Percentiles rank a stretch among this genome's conserved stretches.
Evolutionary conservation across 2,329 filamentous ascomycete species (phyloP).

Genomic region (Monosporascus sp.): DNA sequence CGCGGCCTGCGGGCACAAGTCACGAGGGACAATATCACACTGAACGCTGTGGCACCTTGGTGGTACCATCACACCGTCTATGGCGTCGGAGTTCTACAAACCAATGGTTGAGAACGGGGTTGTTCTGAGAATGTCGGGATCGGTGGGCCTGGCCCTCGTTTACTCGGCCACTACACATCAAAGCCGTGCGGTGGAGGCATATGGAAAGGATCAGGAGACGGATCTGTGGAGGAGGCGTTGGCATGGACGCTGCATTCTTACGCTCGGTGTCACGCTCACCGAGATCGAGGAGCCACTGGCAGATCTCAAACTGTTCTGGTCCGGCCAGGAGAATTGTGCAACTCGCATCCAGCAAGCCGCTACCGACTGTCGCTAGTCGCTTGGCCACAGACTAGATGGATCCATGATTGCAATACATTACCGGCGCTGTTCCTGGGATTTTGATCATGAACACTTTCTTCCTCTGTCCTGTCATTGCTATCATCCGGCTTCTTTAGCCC

Average conservation of each 20-base stretch:
- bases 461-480: no score
- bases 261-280: slow-evolving; percentile 29
- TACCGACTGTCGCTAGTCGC: slow-evolving; percentile 19
- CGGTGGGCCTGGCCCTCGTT: slow-evolving; percentile 30
- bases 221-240: slow-evolving; percentile 17
- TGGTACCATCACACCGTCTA: slow-evolving; percentile 27
- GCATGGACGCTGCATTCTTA: slow-evolving; percentile 31
- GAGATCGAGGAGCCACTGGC: slow-evolving; percentile 28
- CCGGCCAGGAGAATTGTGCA: slow-evolving; percentile 25
- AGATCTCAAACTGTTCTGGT: slow-evolving; percentile 22
- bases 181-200: slow-evolving; percentile 24
- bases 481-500: no score
- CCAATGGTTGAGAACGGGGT: slow-evolving; percentile 26
- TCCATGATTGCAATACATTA: no score
- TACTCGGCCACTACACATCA: slow-evolving; percentile 32
- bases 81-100: slow-evolving; percentile 25
- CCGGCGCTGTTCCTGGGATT: no score
- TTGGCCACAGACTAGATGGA: no score
- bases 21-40: no score
- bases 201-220: slow-evolving; percentile 28
- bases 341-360: slow-evolving; percentile 22
- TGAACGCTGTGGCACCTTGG: slow-evolving; percentile 4
- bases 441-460: no score
- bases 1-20: no score
- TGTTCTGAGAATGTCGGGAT: slow-evolving; percentile 27